Percentiles rank a stretch among this genome's conserved stretches.
phyloP scores from a whole-genome alignment of 352 stramenopile species.

The Phytophthora idaei region DNA sequence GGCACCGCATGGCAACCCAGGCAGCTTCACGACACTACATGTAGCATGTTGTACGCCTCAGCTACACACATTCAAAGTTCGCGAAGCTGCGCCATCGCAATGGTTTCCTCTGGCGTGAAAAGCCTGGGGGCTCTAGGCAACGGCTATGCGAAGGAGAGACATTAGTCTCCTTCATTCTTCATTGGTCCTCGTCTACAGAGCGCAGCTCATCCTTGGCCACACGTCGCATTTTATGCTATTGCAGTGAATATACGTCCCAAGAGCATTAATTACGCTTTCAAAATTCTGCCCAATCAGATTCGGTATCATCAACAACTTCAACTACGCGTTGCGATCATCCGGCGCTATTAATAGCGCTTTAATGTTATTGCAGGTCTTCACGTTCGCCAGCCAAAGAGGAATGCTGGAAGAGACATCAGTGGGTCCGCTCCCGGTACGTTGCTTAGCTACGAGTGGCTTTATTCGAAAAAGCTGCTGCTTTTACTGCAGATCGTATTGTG shows the following conservation, averaged over 20 bases:
- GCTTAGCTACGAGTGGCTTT: too few species aligned
- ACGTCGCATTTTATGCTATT: conserved; percentile 1
- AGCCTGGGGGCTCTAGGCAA: too few species aligned
- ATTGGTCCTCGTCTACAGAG: not conserved
- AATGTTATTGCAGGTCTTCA: too few species aligned
- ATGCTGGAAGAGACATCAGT: too few species aligned
- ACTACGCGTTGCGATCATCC: not conserved
- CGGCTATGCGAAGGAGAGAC: too few species aligned
- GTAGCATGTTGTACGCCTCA: too few species aligned
- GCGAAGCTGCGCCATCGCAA: not conserved
- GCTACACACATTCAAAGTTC: not conserved
- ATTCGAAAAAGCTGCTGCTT: too few species aligned
- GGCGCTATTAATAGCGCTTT: too few species aligned
- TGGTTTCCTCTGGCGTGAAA: not conserved
- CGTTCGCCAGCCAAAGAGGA: too few species aligned
- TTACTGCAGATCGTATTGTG: too few species aligned
- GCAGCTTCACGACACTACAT: not conserved
- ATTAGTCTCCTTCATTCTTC: too few species aligned
- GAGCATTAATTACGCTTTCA: not conserved
- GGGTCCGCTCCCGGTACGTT: too few species aligned
- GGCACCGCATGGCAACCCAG: conserved; percentile 11
- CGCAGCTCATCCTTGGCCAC: not conserved
- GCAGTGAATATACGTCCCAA: not conserved
- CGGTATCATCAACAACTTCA: not conserved
- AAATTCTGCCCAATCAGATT: not conserved